phyloP scores from a whole-genome alignment of 257 asterid species.

The Leptodermis oblonga region DNA sequence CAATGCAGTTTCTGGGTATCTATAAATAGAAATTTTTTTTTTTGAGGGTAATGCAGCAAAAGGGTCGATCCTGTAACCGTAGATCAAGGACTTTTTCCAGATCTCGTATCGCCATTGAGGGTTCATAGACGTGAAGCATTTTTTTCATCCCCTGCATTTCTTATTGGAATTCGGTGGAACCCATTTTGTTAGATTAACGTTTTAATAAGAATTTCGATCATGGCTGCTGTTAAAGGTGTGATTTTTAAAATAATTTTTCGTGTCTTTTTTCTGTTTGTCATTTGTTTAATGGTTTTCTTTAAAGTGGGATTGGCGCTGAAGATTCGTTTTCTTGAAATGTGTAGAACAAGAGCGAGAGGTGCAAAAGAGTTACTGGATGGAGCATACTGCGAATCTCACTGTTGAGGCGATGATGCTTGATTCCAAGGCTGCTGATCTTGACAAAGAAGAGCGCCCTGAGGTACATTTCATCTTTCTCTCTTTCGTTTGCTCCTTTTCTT shows the following conservation, averaged over 20 bases:
- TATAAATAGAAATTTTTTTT: slow-evolving; percentile 10
- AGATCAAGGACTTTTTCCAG: slow-evolving; percentile 89
- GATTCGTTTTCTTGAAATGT: slow-evolving; percentile 8
- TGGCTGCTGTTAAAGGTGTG: slow-evolving; percentile 60
- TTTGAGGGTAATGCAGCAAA: slow-evolving; percentile 59
- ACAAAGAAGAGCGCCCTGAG: slow-evolving; percentile 97
- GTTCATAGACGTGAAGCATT: slow-evolving; percentile 29
- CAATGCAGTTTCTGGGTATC: slow-evolving; percentile 12
- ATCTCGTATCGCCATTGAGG: slow-evolving; percentile 89
- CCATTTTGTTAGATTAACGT: neutral
- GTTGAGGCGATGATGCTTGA: slow-evolving; percentile 98
- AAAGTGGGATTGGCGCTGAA: slow-evolving; percentile 5
- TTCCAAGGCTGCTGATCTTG: slow-evolving; percentile 90
- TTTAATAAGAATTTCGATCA: slow-evolving; percentile 7
- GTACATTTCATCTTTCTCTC: slow-evolving; percentile 26
- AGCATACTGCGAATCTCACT: slow-evolving; percentile 70
- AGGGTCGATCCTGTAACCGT: slow-evolving; percentile 55
- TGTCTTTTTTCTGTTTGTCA: neutral
- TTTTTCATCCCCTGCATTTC: neutral
- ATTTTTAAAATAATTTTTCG: slow-evolving; percentile 3
- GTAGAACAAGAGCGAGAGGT: slow-evolving; percentile 76
- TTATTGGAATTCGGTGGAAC: neutral
- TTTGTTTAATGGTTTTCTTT: neutral
- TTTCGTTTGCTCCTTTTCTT: neutral
- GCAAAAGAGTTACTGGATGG: slow-evolving; percentile 88